Evolutionary conservation across 1,284 basidiomycete species (phyloP).

Genomic region (Cerioporus squamosus): DNA sequence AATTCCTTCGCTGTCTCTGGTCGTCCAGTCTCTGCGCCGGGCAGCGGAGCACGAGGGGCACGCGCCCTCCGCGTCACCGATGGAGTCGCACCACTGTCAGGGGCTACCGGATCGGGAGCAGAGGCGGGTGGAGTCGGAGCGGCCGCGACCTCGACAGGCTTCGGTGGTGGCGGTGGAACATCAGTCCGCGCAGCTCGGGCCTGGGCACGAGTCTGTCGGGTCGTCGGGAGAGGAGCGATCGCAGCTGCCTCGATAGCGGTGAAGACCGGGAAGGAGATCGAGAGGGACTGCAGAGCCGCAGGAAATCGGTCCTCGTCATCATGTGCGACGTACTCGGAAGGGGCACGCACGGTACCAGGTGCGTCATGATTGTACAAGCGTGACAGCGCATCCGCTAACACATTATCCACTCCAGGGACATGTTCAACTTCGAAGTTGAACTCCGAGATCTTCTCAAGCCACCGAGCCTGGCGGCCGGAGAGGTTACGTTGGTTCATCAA

Average conservation of each 20-base stretch:
- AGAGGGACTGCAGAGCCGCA: too few species aligned
- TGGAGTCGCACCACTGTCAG: background rate
- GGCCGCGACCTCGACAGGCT: too few species aligned
- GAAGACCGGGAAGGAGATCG: background rate
- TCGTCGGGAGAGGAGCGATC: background rate
- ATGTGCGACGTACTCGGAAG: constrained; percentile 29
- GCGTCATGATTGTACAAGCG: constrained; percentile 37
- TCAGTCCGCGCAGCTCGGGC: too few species aligned
- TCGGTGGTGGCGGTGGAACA: too few species aligned
- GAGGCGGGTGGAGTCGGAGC: background rate
- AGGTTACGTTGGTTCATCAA: constrained; percentile 27
- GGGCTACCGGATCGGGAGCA: too few species aligned
- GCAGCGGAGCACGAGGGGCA: background rate
- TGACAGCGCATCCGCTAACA: constrained; percentile 38
- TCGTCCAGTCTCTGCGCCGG: constrained; percentile 6
- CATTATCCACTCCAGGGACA: constrained; percentile 11
- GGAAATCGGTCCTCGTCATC: background rate
- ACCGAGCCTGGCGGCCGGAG: constrained; percentile 24
- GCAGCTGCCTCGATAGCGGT: background rate
- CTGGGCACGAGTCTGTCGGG: too few species aligned
- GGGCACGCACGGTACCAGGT: constrained; percentile 24
- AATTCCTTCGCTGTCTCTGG: constrained; percentile 14
- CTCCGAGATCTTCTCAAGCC: constrained; percentile 27
- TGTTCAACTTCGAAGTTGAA: constrained; percentile 30
- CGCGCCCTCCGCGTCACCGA: background rate